Evolutionary conservation across 2,329 filamentous ascomycete genomes (phyloP).

Genomic region (Pseudohalonectria lignicola): DNA sequence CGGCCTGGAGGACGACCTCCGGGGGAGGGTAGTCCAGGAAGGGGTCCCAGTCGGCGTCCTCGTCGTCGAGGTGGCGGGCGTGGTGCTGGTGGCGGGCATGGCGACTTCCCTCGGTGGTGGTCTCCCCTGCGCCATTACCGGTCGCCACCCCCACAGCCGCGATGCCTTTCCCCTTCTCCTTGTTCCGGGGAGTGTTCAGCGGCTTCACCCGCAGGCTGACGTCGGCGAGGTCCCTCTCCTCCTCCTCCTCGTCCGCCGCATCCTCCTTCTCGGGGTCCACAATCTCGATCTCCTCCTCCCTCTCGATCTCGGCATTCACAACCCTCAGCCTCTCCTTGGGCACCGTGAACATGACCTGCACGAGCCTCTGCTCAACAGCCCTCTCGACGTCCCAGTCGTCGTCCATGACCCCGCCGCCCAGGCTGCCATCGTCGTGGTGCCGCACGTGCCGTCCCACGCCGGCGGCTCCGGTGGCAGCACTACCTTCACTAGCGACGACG

Average conservation of each 20-base stretch:
- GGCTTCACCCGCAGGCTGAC: too few species aligned
- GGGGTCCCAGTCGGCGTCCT: not conserved
- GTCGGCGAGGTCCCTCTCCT: too few species aligned
- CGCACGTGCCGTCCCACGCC: slow-evolving; percentile 12
- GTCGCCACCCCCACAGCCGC: not conserved
- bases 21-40: not conserved
- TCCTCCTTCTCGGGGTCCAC: slow-evolving; percentile 4
- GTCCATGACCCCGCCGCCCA: slow-evolving; percentile 19
- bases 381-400: slow-evolving; percentile 69
- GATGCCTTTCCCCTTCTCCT: not conserved
- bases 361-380: slow-evolving; percentile 58
- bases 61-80: too few species aligned
- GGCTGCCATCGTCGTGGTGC: slow-evolving; percentile 13
- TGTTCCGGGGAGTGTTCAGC: not conserved
- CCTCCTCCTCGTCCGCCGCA: not conserved
- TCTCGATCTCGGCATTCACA: slow-evolving; percentile 64
- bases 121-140: too few species aligned
- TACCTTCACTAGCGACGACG: too few species aligned
- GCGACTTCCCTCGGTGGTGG: too few species aligned
- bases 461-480: slow-evolving; percentile 8
- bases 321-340: slow-evolving; percentile 77
- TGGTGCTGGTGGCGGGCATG: too few species aligned
- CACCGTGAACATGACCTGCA: slow-evolving; percentile 88
- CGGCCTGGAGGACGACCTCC: not conserved
- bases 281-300: slow-evolving; percentile 9